Conservation (phyloP, 192 early-diverging fungal genomes). For the Backusella parvicylindrica region DNA sequence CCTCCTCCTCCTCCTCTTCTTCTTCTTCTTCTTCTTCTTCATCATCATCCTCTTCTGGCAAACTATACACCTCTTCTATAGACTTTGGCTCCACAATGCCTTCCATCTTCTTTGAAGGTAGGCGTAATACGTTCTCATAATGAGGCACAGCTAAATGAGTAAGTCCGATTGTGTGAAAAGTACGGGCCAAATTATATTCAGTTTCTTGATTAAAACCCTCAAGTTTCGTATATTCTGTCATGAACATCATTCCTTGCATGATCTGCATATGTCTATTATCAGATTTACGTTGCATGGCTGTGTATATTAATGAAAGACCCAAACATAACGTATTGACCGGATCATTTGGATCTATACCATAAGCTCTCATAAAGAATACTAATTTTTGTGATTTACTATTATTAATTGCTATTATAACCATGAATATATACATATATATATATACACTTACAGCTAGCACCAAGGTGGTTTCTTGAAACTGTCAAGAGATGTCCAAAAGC, state of each 20-base stretch:
- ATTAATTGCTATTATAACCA: not conserved
- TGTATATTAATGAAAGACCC: slow-evolving; percentile 59
- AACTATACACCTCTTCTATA: slow-evolving; percentile 22
- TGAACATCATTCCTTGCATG: slow-evolving; percentile 62
- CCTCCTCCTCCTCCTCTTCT: slow-evolving; percentile 45
- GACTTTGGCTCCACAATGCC: not conserved
- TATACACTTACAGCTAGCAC: slow-evolving; percentile 51
- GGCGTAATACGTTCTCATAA: slow-evolving; percentile 70
- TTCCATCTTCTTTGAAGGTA: slow-evolving; percentile 39
- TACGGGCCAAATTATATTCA: slow-evolving; percentile 84
- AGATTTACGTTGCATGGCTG: slow-evolving; percentile 64
- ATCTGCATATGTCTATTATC: slow-evolving; percentile 71
- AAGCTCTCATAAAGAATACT: slow-evolving; percentile 58
- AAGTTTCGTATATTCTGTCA: slow-evolving; percentile 59
- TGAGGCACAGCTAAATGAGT: slow-evolving; percentile 80
- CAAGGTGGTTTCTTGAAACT: slow-evolving; percentile 47
- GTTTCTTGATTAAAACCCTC: slow-evolving; percentile 52
- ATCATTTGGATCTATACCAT: slow-evolving; percentile 56
- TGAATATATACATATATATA: not conserved
- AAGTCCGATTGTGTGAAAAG: slow-evolving; percentile 87
- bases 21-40: slow-evolving; percentile 46
- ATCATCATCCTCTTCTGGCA: slow-evolving; percentile 29
- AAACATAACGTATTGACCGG: slow-evolving; percentile 64
- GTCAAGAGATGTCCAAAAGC: slow-evolving; percentile 63
- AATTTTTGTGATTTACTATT: not conserved